phyloP scores from a whole-genome alignment of 352 stramenopile genomes.

The Pythium dissotocum region DNA sequence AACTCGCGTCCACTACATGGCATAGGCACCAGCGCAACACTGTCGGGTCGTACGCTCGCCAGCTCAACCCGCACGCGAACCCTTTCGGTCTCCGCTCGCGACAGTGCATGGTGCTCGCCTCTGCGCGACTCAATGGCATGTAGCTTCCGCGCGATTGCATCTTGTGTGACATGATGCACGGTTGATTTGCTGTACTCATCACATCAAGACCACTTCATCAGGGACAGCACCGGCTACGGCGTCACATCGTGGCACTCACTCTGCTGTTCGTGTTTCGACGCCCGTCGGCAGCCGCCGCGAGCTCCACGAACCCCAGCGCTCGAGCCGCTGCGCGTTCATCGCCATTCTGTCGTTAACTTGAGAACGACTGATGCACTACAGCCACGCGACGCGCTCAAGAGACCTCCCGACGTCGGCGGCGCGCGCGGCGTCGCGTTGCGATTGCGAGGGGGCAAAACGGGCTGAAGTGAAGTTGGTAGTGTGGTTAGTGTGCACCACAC shows the following conservation, averaged over 20 bases:
- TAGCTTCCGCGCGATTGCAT: constrained; percentile 12
- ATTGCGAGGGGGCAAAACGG: constrained; percentile 20
- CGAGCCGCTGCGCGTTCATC: constrained; percentile 4
- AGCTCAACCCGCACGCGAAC: constrained; percentile 46
- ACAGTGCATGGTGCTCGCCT: not conserved
- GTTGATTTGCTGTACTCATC: not conserved
- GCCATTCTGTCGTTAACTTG: not conserved
- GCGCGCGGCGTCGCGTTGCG: constrained; percentile 4
- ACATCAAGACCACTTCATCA: not conserved
- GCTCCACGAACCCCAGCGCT: constrained; percentile 6
- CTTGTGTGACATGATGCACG: not conserved
- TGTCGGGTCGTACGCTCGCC: constrained; percentile 28
- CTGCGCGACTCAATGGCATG: not conserved
- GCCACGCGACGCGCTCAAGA: not conserved
- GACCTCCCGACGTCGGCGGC: constrained; percentile 2
- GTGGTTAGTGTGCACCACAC: constrained; percentile 17
- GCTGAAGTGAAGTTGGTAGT: not conserved
- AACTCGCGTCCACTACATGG: constrained; percentile 55
- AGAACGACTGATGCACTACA: not conserved
- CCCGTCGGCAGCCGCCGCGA: not conserved
- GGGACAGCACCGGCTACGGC: not conserved
- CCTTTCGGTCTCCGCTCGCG: constrained; percentile 32
- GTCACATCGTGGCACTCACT: not conserved
- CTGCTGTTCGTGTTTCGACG: not conserved
- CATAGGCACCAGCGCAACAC: too few species aligned